A percentile compares a stretch with the other conserved stretches of the same genome.
phyloP scores from a whole-genome alignment of 371 early-diverging fungal genomes.

The Batkoa obscura region DNA sequence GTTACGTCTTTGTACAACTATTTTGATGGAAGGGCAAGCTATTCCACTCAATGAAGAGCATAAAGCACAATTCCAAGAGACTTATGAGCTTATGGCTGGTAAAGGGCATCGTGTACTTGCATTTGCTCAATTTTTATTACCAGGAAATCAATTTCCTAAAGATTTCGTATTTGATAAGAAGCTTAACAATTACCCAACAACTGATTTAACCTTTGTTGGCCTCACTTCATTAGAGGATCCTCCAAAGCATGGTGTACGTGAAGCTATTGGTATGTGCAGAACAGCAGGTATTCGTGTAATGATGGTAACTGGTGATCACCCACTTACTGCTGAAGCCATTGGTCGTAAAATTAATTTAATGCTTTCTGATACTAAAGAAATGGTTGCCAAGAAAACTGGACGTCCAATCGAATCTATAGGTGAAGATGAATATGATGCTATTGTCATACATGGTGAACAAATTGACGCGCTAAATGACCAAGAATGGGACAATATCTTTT shows the following conservation, averaged over 20 bases:
- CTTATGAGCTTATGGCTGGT: conserved; percentile 65
- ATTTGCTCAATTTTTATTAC: conserved; percentile 57
- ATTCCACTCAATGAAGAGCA: conserved; percentile 38
- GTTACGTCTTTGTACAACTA: conserved; percentile 43
- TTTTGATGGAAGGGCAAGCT: conserved; percentile 23
- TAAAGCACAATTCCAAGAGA: conserved; percentile 32
- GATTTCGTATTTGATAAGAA: conserved; percentile 49
- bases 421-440: conserved; percentile 62
- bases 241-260: conserved; percentile 93
- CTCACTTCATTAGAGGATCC: conserved; percentile 79
- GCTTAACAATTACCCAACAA: conserved; percentile 45
- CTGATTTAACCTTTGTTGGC: conserved; percentile 59
- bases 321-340: conserved; percentile 69
- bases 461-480: conserved; percentile 53
- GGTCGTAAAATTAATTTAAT: conserved; percentile 84
- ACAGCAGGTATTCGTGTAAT: conserved; percentile 82
- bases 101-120: conserved; percentile 89
- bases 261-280: conserved; percentile 82
- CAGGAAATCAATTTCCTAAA: conserved; percentile 39
- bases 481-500: conserved; percentile 76
- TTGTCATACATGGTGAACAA: conserved; percentile 79
- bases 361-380: conserved; percentile 58
- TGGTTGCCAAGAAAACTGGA: conserved; percentile 42
- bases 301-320: conserved; percentile 95
- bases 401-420: conserved; percentile 29